Evolutionary conservation across 75 land plant species (phyloP), one percentile per base, ranked within the genome.

Genomic region (Selaginella tamariscina): DNA sequence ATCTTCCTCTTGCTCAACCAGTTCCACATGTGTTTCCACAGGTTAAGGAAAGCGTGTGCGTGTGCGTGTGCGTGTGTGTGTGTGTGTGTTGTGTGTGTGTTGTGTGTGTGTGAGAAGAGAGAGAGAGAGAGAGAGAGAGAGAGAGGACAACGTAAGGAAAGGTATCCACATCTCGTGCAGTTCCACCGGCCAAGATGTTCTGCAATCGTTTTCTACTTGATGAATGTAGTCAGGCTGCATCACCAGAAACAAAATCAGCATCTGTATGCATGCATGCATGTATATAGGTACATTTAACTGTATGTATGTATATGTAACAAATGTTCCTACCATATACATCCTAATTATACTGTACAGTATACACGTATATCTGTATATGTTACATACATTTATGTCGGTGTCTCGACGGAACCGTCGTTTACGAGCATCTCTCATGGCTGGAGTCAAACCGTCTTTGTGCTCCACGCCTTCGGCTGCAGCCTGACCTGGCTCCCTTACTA

Each of bases 371-470:
- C 49, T 39, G 11, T 39, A 5, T 39, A 39, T 39, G 49, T 54
- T 26, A 22, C 66, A 29, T 82, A 92, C 97, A 84, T 92, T 86
- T 5, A 39, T 39, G 70, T 88, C 94, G 33, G 97, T 87, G 56
- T 92, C 94, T 56, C 94, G 79, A 0, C 97, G 85, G 71, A 92
- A 92, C 63, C 97, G 80, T 32, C 94, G 75, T 33, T 80, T 79
- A 1, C 94, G 77, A n/a, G 89, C 97, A 80, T 92, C 97, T 63
- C 89, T 76, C 94, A 92, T 88, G 18, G 93, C 83, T 39, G 93
- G 94, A 20, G 95, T 86, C 1, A 86, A 76, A 44, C 98, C 98
- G 77, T 93, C 87, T 69, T 78, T 78, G 65, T 89, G 86, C 68
- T 93, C 98, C 55, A 74, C 72, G 11, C 81, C 77, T 70, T 93